Conservation (phyloP, 2,329 filamentous ascomycete species). For the Pyrenophora graminea region DNA sequence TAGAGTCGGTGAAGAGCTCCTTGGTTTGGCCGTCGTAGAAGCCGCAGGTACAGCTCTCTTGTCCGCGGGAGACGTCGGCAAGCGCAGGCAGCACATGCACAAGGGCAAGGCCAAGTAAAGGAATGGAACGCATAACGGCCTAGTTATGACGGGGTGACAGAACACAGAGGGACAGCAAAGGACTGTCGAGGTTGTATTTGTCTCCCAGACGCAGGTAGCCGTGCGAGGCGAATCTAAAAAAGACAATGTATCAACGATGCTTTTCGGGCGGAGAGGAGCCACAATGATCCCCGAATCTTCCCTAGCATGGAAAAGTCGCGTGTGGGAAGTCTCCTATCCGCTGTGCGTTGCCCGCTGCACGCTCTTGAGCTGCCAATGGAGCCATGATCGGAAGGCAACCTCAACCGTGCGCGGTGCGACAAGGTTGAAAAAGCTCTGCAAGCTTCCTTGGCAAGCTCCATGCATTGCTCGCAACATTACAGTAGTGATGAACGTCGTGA, state of each 20-base stretch:
- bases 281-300: neutral
- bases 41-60: conserved; percentile 52
- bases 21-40: conserved; percentile 49
- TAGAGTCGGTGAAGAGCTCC: conserved; percentile 52
- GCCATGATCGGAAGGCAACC: conserved; percentile 10
- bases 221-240: conserved; percentile 2
- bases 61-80: conserved; percentile 23
- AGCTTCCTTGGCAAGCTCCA: conserved; percentile 12
- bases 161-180: conserved; percentile 7
- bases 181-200: conserved; percentile 6
- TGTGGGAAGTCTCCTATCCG: conserved; percentile 10
- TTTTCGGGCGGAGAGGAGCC: conserved; percentile 15
- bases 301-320: conserved; percentile 1
- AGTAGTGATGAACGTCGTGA: conserved; percentile 7
- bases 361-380: conserved; percentile 4
- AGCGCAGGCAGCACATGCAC: conserved; percentile 17
- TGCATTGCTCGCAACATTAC: neutral
- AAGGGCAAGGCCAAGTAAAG: conserved; percentile 19
- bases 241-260: conserved; percentile 4
- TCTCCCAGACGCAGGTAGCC: conserved; percentile 2
- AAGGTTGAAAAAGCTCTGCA: conserved; percentile 10
- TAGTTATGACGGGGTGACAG: conserved; percentile 13
- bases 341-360: conserved; percentile 5
- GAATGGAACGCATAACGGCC: conserved; percentile 16
- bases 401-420: conserved; percentile 10